Percentiles rank a stretch among this genome's conserved stretches.
These are phyloP conservation scores for Metarhizium sp. DNA, from an alignment of 2,329 filamentous ascomycete genomes.

Conservation along the genomic window DNA sequence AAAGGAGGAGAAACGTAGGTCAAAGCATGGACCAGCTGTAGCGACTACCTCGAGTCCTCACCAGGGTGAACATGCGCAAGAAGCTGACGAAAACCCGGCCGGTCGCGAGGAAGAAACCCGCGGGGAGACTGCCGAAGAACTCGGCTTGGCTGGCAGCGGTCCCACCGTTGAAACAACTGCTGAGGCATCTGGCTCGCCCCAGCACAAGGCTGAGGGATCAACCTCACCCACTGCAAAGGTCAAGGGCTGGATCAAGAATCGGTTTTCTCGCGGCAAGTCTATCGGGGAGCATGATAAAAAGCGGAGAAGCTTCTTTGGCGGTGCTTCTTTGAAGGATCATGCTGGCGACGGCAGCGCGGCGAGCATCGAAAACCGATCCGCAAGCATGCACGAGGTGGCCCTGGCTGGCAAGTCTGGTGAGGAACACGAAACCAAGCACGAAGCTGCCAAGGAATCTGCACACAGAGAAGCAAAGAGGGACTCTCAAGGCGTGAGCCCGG, in stretches of 20 bases:
- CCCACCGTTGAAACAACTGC: slow-evolving; percentile 1
- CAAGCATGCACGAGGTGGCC: slow-evolving; percentile 37
- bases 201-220: slow-evolving; percentile 9
- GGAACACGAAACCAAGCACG: background rate
- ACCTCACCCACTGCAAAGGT: slow-evolving; percentile 31
- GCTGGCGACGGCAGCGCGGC: slow-evolving; percentile 37
- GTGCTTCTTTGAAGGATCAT: slow-evolving; percentile 34
- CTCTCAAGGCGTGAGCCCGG: slow-evolving; percentile 27
- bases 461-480: slow-evolving; percentile 14
- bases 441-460: slow-evolving; percentile 11
- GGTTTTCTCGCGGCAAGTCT: slow-evolving; percentile 36
- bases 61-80: background rate
- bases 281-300: slow-evolving; percentile 26
- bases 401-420: slow-evolving; percentile 28
- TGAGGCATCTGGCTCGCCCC: slow-evolving; percentile 6
- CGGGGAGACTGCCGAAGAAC: background rate
- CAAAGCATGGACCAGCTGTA: slow-evolving; percentile 15
- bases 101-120: slow-evolving; percentile 8
- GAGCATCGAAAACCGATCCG: slow-evolving; percentile 31
- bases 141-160: background rate
- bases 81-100: slow-evolving; percentile 6
- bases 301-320: slow-evolving; percentile 38
- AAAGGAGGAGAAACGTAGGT: slow-evolving; percentile 38
- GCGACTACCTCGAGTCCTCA: background rate
- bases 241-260: slow-evolving; percentile 47